Evolutionary conservation across 768 basidiomycete genomes (phyloP).

Genomic region (Mycena venus): DNA sequence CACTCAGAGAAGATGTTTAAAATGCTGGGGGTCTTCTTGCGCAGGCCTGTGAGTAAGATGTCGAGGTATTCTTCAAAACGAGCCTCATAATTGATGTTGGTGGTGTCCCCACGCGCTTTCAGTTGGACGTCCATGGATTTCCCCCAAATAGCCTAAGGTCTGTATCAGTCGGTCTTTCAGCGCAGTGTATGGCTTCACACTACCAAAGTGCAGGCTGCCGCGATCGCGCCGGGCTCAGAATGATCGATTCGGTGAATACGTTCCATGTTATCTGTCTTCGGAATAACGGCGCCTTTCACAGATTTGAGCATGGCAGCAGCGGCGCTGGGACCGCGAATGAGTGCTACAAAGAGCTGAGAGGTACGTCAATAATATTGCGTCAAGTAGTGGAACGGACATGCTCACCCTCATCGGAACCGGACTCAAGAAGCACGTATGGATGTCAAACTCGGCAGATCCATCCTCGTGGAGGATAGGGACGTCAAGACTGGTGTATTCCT

Average conservation of each 20-base stretch:
- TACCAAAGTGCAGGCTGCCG: too few relatives aligned
- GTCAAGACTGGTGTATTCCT: not conserved
- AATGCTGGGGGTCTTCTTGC: too few relatives aligned
- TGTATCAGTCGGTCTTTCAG: too few relatives aligned
- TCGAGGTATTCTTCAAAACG: too few relatives aligned
- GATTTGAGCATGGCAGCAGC: not conserved
- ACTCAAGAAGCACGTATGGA: conserved; percentile 3
- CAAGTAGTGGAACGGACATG: not conserved
- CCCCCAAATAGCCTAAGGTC: too few relatives aligned
- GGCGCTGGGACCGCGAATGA: not conserved
- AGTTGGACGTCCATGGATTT: too few relatives aligned
- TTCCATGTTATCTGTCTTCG: not conserved
- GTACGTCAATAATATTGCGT: not conserved
- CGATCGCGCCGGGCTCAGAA: not conserved
- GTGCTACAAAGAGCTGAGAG: not conserved
- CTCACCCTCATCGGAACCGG: conserved; percentile 1
- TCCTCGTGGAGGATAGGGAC: not conserved
- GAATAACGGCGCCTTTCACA: not conserved
- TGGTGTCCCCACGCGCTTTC: too few relatives aligned
- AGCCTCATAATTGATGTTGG: too few relatives aligned
- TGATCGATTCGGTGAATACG: not conserved
- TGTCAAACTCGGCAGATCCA: not conserved
- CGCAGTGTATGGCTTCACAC: too few relatives aligned
- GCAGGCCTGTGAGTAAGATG: too few relatives aligned
- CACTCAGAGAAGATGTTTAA: too few relatives aligned